Conservation (phyloP, 192 early-diverging fungal genomes). For the Backusella luteola region DNA sequence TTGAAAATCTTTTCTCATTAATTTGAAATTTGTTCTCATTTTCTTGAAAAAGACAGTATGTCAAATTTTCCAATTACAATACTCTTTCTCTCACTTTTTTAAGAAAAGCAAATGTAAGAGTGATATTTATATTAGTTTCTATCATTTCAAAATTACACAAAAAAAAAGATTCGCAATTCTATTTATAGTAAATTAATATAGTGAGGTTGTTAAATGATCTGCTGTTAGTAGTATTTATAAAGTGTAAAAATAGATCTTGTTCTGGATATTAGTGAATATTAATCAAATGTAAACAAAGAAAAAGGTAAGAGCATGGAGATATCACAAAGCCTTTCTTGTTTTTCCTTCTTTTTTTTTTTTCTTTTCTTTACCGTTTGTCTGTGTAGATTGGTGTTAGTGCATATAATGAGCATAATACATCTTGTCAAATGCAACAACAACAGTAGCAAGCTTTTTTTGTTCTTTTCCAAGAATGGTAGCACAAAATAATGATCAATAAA, state of each 20-base stretch:
- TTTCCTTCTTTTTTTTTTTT: no score
- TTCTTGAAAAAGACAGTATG: no score
- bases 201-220: not conserved
- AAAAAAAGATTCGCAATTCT: not conserved
- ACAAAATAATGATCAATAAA: slow-evolving; percentile 5
- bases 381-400: not conserved
- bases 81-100: no score
- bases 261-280: not conserved
- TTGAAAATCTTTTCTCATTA: no score
- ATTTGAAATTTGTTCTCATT: no score
- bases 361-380: not conserved
- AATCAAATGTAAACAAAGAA: not conserved
- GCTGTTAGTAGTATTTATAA: not conserved
- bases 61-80: no score
- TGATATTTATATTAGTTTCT: not conserved
- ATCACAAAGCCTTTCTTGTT: not conserved
- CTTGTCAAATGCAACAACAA: not conserved
- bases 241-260: not conserved
- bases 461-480: not conserved
- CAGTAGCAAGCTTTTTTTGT: not conserved
- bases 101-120: no score
- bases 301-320: not conserved
- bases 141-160: not conserved
- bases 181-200: slow-evolving; percentile 3
- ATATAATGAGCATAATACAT: not conserved